phyloP scores from a whole-genome alignment of 371 early-diverging fungal genomes.

The Syncephalastrum monosporum region DNA sequence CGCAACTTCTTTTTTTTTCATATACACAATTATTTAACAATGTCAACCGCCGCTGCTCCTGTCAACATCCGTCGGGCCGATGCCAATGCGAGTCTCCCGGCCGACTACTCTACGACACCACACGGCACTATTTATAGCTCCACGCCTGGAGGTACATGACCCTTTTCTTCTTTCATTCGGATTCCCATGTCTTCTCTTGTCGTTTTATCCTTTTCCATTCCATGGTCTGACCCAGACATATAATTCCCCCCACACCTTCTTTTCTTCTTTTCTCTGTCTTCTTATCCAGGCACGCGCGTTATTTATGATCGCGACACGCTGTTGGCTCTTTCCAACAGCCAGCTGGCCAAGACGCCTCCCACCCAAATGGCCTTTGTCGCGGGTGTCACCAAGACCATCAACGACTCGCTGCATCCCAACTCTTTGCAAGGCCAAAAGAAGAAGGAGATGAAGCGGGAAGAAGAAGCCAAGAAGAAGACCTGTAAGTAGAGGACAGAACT shows the following conservation, averaged over 20 bases:
- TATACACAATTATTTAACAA: not conserved
- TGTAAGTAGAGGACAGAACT: too few relatives aligned
- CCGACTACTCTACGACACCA: slow-evolving; percentile 59
- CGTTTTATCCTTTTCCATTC: too few relatives aligned
- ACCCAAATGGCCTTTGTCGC: slow-evolving; percentile 60
- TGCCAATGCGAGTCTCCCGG: slow-evolving; percentile 48
- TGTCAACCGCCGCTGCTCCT: slow-evolving; percentile 30
- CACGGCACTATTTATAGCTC: slow-evolving; percentile 60
- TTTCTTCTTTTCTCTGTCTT: slow-evolving; percentile 4
- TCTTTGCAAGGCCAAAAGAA: slow-evolving; percentile 25
- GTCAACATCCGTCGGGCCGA: slow-evolving; percentile 54
- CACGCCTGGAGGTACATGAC: slow-evolving; percentile 57
- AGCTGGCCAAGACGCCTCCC: slow-evolving; percentile 62
- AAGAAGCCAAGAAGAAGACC: too few relatives aligned
- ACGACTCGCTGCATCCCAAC: slow-evolving; percentile 4
- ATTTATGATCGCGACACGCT: slow-evolving; percentile 67
- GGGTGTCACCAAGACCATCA: slow-evolving; percentile 54
- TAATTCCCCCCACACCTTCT: not conserved
- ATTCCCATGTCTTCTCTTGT: not conserved
- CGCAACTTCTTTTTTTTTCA: not conserved
- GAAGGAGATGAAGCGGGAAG: slow-evolving; percentile 23
- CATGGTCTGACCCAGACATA: not conserved
- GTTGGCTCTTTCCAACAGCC: slow-evolving; percentile 65
- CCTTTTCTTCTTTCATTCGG: slow-evolving; percentile 2
- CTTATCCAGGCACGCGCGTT: slow-evolving; percentile 53